phyloP scores from a whole-genome alignment of 371 early-diverging fungal genomes.

The Syncephalastrum monosporum region DNA sequence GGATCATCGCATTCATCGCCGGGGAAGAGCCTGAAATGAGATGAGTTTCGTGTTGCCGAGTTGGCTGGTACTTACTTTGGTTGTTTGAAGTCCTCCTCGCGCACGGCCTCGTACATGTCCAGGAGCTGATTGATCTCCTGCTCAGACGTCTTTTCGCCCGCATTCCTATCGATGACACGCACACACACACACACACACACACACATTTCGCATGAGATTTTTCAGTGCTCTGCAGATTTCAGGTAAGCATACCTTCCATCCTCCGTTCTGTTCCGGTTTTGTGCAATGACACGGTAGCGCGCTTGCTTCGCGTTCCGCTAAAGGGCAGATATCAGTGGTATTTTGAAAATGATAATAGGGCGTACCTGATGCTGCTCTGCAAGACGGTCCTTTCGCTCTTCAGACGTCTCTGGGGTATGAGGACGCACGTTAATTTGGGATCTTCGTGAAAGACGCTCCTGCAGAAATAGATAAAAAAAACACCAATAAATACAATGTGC shows the following conservation, averaged over 20 bases:
- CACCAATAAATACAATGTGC: neutral
- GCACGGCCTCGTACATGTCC: slow-evolving; percentile 69
- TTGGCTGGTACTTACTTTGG: slow-evolving; percentile 10
- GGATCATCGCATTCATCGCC: slow-evolving; percentile 40
- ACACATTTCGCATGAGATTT: neutral
- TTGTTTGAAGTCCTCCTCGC: slow-evolving; percentile 44
- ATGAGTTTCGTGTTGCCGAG: neutral
- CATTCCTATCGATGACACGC: neutral
- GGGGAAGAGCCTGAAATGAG: slow-evolving; percentile 24
- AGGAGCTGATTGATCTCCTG: slow-evolving; percentile 46
- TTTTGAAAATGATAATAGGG: neutral
- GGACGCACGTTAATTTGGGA: slow-evolving; percentile 44
- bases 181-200: neutral
- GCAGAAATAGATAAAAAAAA: neutral
- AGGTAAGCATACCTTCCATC: slow-evolving; percentile 20
- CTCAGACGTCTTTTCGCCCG: slow-evolving; percentile 18
- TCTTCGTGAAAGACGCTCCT: slow-evolving; percentile 54
- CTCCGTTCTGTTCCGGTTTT: slow-evolving; percentile 41
- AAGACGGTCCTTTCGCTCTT: slow-evolving; percentile 37
- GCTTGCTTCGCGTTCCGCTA: slow-evolving; percentile 48
- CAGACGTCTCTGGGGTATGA: slow-evolving; percentile 29
- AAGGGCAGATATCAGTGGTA: neutral
- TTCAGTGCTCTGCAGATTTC: neutral
- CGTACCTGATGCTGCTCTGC: slow-evolving; percentile 33
- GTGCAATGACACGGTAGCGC: slow-evolving; percentile 59